A percentile compares a stretch with the other conserved stretches of the same genome.
These are phyloP conservation scores for Hypomontagnella submonticulosa DNA, from an alignment of 495 filamentous ascomycete species.

Conservation along the genomic window DNA sequence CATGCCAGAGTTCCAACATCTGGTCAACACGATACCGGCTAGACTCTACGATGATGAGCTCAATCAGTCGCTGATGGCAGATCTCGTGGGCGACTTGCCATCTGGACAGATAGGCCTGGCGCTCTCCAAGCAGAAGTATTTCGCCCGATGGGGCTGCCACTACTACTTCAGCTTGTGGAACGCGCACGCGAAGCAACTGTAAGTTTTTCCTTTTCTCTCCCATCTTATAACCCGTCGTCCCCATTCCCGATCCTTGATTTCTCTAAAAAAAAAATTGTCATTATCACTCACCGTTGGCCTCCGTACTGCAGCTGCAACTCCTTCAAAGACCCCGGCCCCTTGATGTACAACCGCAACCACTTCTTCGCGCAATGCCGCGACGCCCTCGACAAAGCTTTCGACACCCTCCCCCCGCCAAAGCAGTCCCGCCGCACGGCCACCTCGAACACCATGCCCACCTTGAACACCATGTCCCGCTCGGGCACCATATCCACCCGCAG, in stretches of 20 bases:
- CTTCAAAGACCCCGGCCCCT: constrained; percentile 60
- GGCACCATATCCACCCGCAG: constrained; percentile 1
- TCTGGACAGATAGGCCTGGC: constrained; percentile 54
- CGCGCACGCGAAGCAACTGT: constrained; percentile 56
- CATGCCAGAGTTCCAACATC: constrained; percentile 18
- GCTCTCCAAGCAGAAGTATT: constrained; percentile 43
- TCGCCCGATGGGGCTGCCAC: constrained; percentile 55
- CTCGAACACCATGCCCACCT: too few species aligned
- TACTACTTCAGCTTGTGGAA: constrained; percentile 57
- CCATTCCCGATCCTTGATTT: too few species aligned
- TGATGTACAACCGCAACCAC: constrained; percentile 53
- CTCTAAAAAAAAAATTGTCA: too few species aligned
- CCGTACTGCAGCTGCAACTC: constrained; percentile 59
- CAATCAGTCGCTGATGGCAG: constrained; percentile 52
- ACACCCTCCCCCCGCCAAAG: constrained; percentile 52
- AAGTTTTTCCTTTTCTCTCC: constrained; percentile 4
- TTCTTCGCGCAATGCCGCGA: constrained; percentile 55
- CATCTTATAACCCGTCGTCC: not conserved
- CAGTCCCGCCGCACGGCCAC: constrained; percentile 35
- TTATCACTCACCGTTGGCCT: too few species aligned
- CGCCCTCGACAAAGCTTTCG: constrained; percentile 52
- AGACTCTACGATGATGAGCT: constrained; percentile 31
- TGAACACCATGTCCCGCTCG: too few species aligned
- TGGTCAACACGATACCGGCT: constrained; percentile 48
- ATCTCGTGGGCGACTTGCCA: constrained; percentile 46